phyloP scores from a whole-genome alignment of 1,284 basidiomycete species.

The Cystobasidium sp. region DNA sequence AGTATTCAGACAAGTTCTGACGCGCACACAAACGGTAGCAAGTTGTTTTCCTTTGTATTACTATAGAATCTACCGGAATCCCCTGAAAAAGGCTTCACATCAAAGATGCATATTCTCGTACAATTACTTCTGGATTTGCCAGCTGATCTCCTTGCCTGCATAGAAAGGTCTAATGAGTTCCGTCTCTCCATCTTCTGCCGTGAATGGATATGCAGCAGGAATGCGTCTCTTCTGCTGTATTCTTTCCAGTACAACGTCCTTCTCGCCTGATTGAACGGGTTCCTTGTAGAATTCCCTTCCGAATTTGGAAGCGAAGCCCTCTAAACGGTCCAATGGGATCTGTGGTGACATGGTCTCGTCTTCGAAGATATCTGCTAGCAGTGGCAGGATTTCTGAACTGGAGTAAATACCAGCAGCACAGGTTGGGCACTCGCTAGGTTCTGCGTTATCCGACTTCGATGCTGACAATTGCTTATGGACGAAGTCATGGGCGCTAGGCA shows the following conservation, averaged over 20 bases:
- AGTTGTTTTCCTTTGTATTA: not conserved
- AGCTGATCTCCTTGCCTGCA: constrained; percentile 80
- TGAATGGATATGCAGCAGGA: constrained; percentile 61
- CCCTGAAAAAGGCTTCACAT: not conserved
- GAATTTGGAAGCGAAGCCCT: constrained; percentile 74
- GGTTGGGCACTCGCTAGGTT: constrained; percentile 59
- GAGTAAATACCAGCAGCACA: constrained; percentile 96
- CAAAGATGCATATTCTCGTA: not conserved
- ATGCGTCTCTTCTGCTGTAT: constrained; percentile 60
- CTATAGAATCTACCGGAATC: not conserved
- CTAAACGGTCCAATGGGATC: constrained; percentile 73
- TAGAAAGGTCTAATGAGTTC: constrained; percentile 81
- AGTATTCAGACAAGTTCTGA: constrained; percentile 26
- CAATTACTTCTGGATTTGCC: constrained; percentile 67
- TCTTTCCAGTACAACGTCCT: constrained; percentile 50
- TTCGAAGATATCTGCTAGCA: constrained; percentile 82
- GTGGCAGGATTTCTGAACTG: constrained; percentile 82
- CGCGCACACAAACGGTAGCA: not conserved
- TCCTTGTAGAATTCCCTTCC: constrained; percentile 80
- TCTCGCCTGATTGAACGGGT: constrained; percentile 54
- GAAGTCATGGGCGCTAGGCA: constrained; percentile 65
- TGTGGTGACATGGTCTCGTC: constrained; percentile 65
- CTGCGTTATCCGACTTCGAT: not conserved
- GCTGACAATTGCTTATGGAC: constrained; percentile 32
- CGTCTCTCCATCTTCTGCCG: constrained; percentile 61